Conservation (phyloP, 1,139 yeast species). For the Scheffersomyces titani region DNA sequence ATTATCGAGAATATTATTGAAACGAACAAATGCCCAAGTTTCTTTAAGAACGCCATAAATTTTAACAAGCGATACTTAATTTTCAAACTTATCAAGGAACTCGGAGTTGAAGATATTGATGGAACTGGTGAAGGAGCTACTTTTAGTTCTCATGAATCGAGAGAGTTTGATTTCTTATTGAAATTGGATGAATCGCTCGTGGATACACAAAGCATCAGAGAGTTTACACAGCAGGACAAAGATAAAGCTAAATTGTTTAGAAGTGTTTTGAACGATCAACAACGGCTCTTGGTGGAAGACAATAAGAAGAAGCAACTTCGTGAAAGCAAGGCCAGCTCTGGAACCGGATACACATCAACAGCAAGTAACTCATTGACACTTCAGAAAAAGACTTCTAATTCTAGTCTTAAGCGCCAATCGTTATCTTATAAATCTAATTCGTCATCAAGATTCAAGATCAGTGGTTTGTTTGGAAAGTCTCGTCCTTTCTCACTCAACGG, state of each 20-base stretch:
- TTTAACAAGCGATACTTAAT: constrained; percentile 47
- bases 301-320: constrained; percentile 34
- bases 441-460: constrained; percentile 42
- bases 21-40: constrained; percentile 38
- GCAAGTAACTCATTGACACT: constrained; percentile 10
- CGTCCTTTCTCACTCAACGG: constrained; percentile 36
- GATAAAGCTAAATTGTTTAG: constrained; percentile 32
- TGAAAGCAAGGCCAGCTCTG: constrained; percentile 14
- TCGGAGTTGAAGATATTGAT: constrained; percentile 40
- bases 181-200: constrained; percentile 41
- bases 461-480: constrained; percentile 44
- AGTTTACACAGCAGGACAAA: constrained; percentile 28
- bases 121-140: constrained; percentile 17
- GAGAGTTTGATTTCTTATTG: constrained; percentile 48
- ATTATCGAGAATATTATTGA: constrained; percentile 45
- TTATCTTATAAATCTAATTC: constrained; percentile 40
- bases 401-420: constrained; percentile 43
- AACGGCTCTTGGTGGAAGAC: constrained; percentile 32
- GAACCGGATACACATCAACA: constrained; percentile 1
- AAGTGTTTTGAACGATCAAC: constrained; percentile 36
- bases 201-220: constrained; percentile 27
- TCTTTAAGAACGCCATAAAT: constrained; percentile 30
- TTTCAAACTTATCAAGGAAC: constrained; percentile 43
- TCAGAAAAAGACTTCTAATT: constrained; percentile 32
- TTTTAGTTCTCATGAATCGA: constrained; percentile 34